Conservation (phyloP, 257 asterid genomes). For the Solanum sejunctum region DNA sequence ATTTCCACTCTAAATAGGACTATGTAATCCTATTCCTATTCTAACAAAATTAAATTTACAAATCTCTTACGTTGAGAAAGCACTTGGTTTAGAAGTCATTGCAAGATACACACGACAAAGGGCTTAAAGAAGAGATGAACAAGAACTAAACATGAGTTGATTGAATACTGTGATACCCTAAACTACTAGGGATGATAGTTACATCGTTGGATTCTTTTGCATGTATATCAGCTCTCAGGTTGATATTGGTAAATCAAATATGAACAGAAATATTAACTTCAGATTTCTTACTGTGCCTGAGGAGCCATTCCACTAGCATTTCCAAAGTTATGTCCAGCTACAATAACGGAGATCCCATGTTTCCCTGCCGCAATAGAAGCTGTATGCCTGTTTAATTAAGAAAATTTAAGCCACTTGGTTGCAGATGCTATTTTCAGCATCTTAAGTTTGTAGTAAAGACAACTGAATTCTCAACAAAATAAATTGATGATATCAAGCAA, state of each 20-base stretch:
- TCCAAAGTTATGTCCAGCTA: slow-evolving; percentile 84
- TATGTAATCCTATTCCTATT: too few relatives aligned
- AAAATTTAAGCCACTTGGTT: not conserved
- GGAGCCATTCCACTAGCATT: slow-evolving; percentile 99
- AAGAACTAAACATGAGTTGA: not conserved
- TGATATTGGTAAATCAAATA: not conserved
- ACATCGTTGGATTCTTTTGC: not conserved
- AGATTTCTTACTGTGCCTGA: slow-evolving; percentile 76
- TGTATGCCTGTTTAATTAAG: slow-evolving; percentile 57
- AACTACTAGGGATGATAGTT: not conserved
- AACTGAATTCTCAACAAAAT: not conserved
- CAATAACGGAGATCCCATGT: slow-evolving; percentile 84
- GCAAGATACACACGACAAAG: not conserved
- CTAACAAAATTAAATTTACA: not conserved
- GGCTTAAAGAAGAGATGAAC: not conserved
- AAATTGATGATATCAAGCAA: not conserved
- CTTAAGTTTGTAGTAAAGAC: not conserved
- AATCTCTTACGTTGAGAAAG: not conserved
- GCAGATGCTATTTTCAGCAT: not conserved
- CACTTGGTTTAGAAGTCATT: not conserved
- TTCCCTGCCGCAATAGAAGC: slow-evolving; percentile 95
- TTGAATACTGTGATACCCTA: not conserved
- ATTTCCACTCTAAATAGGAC: too few relatives aligned
- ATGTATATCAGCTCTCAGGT: not conserved
- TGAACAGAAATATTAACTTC: not conserved